Evolutionary conservation across 2,329 filamentous ascomycete species (phyloP).

Genomic region (Spiromastix sp.): DNA sequence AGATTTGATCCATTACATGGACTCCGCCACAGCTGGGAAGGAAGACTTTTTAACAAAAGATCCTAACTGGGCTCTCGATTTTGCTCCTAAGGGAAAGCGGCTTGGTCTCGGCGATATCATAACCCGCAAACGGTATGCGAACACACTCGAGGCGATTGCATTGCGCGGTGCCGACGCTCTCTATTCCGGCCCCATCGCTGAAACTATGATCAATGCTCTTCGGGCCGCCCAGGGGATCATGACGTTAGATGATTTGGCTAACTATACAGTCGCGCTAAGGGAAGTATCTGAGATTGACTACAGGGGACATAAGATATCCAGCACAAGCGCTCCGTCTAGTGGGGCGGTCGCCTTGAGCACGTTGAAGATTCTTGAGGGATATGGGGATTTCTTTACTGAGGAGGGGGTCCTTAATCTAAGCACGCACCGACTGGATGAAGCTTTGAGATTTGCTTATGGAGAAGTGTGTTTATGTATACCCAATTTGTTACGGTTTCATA

Average conservation of each 20-base stretch:
- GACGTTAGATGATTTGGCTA: conserved; percentile 65
- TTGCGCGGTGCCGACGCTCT: conserved; percentile 61
- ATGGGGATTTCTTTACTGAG: conserved; percentile 50
- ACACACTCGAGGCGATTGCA: conserved; percentile 70
- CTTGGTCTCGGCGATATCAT: conserved; percentile 66
- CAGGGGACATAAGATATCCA: conserved; percentile 58
- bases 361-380: conserved; percentile 76
- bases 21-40: conserved; percentile 35
- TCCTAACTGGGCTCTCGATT: conserved; percentile 74
- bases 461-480: conserved; percentile 21
- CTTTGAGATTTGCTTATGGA: conserved; percentile 82
- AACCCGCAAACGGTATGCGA: conserved; percentile 67
- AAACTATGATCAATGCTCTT: conserved; percentile 61
- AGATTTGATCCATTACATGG: conserved; percentile 68
- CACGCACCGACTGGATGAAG: conserved; percentile 75
- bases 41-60: conserved; percentile 64
- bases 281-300: conserved; percentile 55
- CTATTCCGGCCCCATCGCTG: conserved; percentile 61
- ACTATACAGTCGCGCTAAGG: conserved; percentile 60
- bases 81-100: conserved; percentile 70
- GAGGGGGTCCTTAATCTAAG: conserved; percentile 52
- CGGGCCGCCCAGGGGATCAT: conserved; percentile 68
- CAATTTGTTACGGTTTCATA: not conserved
- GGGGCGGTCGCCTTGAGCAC: conserved; percentile 65
- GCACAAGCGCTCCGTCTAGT: conserved; percentile 60